Evolutionary conservation across 148 eudicot species (phyloP), one percentile per base, ranked within the genome.

Genomic region (Tetragonia tetragonoides): DNA sequence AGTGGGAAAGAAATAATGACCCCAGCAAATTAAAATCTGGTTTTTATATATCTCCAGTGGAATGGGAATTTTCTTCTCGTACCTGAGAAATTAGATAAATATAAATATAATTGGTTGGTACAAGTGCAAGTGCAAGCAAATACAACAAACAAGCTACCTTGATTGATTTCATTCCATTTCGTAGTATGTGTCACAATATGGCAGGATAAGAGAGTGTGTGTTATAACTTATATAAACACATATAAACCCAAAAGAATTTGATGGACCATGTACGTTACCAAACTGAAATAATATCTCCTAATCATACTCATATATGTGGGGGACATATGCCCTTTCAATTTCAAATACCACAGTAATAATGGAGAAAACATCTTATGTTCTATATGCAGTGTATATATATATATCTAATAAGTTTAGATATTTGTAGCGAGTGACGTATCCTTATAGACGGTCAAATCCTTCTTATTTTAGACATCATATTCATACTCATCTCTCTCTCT

Each of bases 81-180:
- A 71, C 84, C 84, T 77, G 77, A 73, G 18, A 56, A 46, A 72
- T 24, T 21, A n/a, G n/a, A n/a, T n/a, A n/a, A n/a, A n/a, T n/a
- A n/a, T n/a, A n/a, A n/a, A n/a, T n/a, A n/a, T 81, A 61, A 34
- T 51, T 75, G 72, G 62, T 59, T 75, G 79, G 73, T n/a, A 7
- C 23, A 53, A 38, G 76, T 56, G 3, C 23, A 53, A 38, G 76
- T 56, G 3, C 23, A 62, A 72, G 40, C 44, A 34, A 79, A 12
- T 28, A 63, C 24, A 51, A 79, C 76, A 78, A 64, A 20, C 47
- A 16, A 64, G 24, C 5, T 20, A 39, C 20, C 23, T 3, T 23
- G 2, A 12, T 47, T 10, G 1, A 3, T 21, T 23, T 70, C 57
- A 44, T 47, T 70, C 47, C 57, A 7, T 24, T 71, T 51, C 7